These are phyloP conservation scores for Heterobasidion irregulare DNA, from an alignment of 1,284 basidiomycete species.

Conservation along the genomic window DNA sequence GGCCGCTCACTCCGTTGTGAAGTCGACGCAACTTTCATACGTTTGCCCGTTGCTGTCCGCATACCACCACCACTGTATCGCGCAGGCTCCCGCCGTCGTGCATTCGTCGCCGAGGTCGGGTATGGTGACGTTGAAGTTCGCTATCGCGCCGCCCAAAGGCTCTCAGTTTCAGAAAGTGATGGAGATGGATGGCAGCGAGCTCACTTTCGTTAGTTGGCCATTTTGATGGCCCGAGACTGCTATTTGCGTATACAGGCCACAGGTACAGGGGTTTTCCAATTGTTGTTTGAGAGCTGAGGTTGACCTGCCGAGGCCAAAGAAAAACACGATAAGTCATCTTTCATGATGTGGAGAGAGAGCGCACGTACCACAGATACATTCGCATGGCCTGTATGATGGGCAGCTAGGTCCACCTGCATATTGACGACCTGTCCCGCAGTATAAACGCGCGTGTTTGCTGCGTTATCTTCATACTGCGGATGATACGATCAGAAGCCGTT, in stretches of 20 bases:
- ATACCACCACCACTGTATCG: neutral
- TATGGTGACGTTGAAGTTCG: neutral
- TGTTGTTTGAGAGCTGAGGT: neutral
- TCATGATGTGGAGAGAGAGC: neutral
- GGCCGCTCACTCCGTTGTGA: neutral
- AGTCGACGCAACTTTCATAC: neutral
- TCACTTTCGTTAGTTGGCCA: neutral
- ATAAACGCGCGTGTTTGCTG: neutral
- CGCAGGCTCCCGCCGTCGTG: neutral
- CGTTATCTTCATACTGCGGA: neutral
- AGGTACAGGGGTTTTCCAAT: neutral
- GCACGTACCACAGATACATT: neutral
- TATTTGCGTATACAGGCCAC: neutral
- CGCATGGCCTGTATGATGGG: neutral
- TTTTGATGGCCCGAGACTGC: neutral
- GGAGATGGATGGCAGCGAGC: neutral
- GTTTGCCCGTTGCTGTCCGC: neutral
- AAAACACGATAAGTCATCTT: too few relatives aligned
- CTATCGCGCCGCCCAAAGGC: neutral
- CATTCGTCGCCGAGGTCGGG: neutral
- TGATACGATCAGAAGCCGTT: too few relatives aligned
- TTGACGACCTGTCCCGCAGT: neutral
- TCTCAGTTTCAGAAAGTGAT: neutral
- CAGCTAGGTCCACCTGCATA: neutral
- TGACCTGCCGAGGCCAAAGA: neutral